phyloP scores from a whole-genome alignment of 2,329 filamentous ascomycete genomes.

The Magnaporthiopsis poae region DNA sequence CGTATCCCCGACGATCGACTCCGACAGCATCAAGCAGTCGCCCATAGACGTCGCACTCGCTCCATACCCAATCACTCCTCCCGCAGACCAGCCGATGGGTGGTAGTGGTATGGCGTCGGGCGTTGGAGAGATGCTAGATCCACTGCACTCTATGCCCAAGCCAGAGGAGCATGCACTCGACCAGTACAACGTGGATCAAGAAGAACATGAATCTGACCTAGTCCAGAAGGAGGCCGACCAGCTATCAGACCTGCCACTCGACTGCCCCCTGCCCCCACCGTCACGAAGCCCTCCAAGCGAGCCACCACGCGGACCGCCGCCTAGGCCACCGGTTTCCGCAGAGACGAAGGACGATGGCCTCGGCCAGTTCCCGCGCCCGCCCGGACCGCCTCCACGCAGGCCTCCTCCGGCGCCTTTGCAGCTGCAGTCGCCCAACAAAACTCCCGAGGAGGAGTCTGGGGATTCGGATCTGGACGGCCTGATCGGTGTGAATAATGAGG shows the following conservation, averaged over 20 bases:
- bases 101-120: conserved; percentile 28
- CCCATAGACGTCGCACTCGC: conserved; percentile 51
- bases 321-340: conserved; percentile 34
- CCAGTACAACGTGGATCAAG: conserved; percentile 45
- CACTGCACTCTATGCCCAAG: conserved; percentile 50
- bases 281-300: conserved; percentile 45
- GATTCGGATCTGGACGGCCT: conserved; percentile 79
- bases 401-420: conserved; percentile 77
- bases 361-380: conserved; percentile 40
- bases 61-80: conserved; percentile 56
- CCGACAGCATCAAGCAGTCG: conserved; percentile 42
- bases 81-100: conserved; percentile 37
- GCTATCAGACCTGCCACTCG: conserved; percentile 39
- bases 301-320: conserved; percentile 43
- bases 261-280: conserved; percentile 43
- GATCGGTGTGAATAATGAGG: conserved; percentile 46
- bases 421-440: conserved; percentile 35
- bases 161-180: conserved; percentile 50
- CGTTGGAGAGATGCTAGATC: conserved; percentile 43
- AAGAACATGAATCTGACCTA: conserved; percentile 37
- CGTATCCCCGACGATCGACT: conserved; percentile 40
- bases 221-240: conserved; percentile 36
- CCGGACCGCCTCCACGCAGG: conserved; percentile 60
- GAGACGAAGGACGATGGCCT: conserved; percentile 35
- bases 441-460: conserved; percentile 54